phyloP scores from a whole-genome alignment of 495 filamentous ascomycete species.

The Penicillium robsamsonii region DNA sequence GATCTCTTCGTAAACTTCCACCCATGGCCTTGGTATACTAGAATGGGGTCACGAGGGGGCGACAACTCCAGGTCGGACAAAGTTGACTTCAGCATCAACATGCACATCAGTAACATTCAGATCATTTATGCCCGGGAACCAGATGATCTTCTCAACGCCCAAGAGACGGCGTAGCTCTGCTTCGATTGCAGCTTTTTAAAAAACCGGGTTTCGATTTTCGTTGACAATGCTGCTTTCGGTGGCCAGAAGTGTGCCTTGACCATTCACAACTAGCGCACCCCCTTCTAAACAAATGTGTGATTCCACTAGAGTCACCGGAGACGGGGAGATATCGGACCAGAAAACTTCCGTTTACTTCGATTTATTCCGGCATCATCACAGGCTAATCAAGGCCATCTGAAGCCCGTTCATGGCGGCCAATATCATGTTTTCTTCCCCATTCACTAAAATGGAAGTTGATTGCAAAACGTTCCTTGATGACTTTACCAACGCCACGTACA shows the following conservation, averaged over 20 bases:
- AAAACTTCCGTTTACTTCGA: conserved; percentile 21
- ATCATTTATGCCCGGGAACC: conserved; percentile 22
- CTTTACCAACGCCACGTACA: conserved; percentile 5
- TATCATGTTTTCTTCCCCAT: conserved; percentile 21
- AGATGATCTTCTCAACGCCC: conserved; percentile 26
- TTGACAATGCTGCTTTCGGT: conserved; percentile 29
- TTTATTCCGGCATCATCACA: conserved; percentile 4
- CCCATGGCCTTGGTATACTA: conserved; percentile 6
- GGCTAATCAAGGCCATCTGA: conserved; percentile 13
- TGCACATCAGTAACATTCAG: conserved; percentile 27
- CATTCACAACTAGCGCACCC: conserved; percentile 28
- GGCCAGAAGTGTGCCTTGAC: conserved; percentile 27
- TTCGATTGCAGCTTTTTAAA: conserved; percentile 17
- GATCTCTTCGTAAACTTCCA: conserved; percentile 18
- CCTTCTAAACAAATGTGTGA: conserved; percentile 22
- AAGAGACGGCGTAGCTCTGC: conserved; percentile 18
- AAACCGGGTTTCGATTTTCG: conserved; percentile 21
- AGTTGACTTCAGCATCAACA: conserved; percentile 22
- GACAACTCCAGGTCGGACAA: conserved; percentile 23
- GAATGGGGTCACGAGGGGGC: conserved; percentile 20
- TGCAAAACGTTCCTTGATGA: conserved; percentile 5
- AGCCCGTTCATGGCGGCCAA: conserved; percentile 3
- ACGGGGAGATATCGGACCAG: conserved; percentile 3
- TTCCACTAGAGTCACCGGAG: conserved; percentile 12
- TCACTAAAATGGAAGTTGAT: conserved; percentile 26